Evolutionary conservation across 2,329 filamentous ascomycete genomes (phyloP), one percentile per base, ranked within the genome.

Genomic region (Colletotrichum gigasporum): DNA sequence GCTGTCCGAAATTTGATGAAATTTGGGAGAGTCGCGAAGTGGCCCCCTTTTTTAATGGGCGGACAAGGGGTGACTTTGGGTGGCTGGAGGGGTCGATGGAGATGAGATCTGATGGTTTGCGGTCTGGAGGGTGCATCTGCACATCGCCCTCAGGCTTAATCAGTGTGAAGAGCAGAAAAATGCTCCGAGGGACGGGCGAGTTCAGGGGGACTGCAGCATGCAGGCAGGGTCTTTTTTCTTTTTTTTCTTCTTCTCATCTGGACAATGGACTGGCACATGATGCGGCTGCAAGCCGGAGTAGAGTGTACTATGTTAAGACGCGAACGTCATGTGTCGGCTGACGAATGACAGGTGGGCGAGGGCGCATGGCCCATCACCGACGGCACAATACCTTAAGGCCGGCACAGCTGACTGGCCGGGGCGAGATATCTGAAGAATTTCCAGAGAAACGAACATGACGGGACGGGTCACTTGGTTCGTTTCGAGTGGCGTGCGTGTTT

Each of bases 1-100:
- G 56, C 28, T 16, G 56, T 42, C 62, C 56, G 62, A 65, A 65
- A 65, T 65, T 65, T 65, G 56, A 65, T 65, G 62, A 35, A 65
- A 61, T 48, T 62, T 61, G 62, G 35, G 34, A 61, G n/a, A 26
- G 16, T 50, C 48, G 50, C 56, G 39, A 61, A 47, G 14, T 47
- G 32, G 55, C 47, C 55, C 56, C 61, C 18, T 39, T 61, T 63
- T 34, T 8, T 6, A n/a, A 32, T 32, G 14, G 8, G 26, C 30
- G 14, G 35, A 30, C 24, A 14, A 30, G 12, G 28, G 18, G 22
- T 35, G 52, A 24, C 22, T 41, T 34, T 32, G 10, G 42, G 20
- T 12, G 24, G 14, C 30, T 30, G 41, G 58, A 59, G 55, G 60
- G 61, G 45, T 59, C 12, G 45, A 51, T 30, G 35, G 37, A 59